A percentile compares a stretch with the other conserved stretches of the same genome.
Evolutionary conservation across 192 early-diverging fungal genomes (phyloP).

Genomic region (Umbelopsis vinacea): DNA sequence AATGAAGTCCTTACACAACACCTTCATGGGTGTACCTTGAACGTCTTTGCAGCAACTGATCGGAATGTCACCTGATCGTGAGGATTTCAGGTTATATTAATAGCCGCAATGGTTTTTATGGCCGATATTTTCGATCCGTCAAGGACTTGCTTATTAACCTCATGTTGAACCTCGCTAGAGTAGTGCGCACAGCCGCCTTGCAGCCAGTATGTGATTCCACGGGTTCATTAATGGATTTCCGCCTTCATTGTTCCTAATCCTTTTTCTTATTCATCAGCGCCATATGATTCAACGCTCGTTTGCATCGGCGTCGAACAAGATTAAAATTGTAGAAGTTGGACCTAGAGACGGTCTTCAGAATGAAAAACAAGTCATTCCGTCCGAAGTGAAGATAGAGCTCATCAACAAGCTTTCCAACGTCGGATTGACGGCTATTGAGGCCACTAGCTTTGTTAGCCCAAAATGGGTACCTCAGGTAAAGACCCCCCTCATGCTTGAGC

Average conservation of each 20-base stretch:
- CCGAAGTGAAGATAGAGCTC: conserved; percentile 83
- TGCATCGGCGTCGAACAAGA: conserved; percentile 42
- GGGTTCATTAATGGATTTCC: background rate
- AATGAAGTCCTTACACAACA: too few species aligned
- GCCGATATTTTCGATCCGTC: background rate
- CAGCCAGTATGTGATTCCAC: background rate
- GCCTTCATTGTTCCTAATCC: background rate
- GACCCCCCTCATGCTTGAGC: background rate
- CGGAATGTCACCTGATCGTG: conserved; percentile 21
- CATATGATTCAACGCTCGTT: conserved; percentile 1
- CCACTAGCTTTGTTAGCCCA: conserved; percentile 93
- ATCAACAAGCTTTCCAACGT: conserved; percentile 82
- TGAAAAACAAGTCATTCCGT: conserved; percentile 83
- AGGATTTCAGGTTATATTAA: background rate
- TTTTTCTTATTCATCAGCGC: background rate
- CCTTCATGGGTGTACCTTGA: background rate
- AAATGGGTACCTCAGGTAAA: conserved; percentile 93
- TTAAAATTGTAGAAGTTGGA: conserved; percentile 95
- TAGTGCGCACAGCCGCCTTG: background rate
- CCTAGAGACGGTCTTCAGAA: conserved; percentile 98
- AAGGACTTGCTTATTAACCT: background rate
- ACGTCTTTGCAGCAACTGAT: background rate
- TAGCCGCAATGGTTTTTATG: background rate
- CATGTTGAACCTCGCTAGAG: conserved; percentile 2
- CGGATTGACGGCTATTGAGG: conserved; percentile 85